Conservation (phyloP, 805 yeast species). For the Starmerella floris region DNA sequence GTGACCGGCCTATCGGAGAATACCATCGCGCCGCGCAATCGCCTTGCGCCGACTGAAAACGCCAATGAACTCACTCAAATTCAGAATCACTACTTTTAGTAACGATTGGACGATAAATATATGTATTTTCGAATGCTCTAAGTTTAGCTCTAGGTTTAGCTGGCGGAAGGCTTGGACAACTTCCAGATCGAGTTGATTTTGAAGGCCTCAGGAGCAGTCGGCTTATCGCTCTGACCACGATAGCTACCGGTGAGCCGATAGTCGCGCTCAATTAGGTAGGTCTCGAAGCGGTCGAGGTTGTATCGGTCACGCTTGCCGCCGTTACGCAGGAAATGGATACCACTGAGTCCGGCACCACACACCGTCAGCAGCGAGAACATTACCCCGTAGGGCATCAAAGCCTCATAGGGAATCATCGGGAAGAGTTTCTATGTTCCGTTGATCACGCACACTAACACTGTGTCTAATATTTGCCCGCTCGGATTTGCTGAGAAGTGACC, state of each 20-base stretch:
- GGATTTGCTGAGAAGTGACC: neutral
- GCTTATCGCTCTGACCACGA: slow-evolving; percentile 53
- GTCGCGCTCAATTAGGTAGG: slow-evolving; percentile 53
- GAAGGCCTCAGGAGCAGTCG: slow-evolving; percentile 65
- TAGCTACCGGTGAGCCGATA: slow-evolving; percentile 58
- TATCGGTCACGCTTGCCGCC: slow-evolving; percentile 42
- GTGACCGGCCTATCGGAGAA: neutral
- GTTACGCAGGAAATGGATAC: slow-evolving; percentile 34
- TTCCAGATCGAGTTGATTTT: slow-evolving; percentile 49
- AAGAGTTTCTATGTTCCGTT: neutral
- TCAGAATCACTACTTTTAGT: neutral
- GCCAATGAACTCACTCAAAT: too few relatives aligned
- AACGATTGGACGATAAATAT: neutral
- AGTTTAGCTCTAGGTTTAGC: slow-evolving; percentile 1
- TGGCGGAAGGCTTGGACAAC: slow-evolving; percentile 20
- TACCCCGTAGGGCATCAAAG: slow-evolving; percentile 46
- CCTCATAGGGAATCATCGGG: slow-evolving; percentile 56
- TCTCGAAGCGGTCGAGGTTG: slow-evolving; percentile 43
- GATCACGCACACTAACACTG: neutral
- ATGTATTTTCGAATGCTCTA: neutral
- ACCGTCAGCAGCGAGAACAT: slow-evolving; percentile 39
- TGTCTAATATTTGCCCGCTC: neutral
- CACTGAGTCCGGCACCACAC: slow-evolving; percentile 41
- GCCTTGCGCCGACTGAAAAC: neutral
- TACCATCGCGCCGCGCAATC: neutral